Conservation (phyloP, 805 yeast species). For the Tetrapisispora nanseiensis region DNA sequence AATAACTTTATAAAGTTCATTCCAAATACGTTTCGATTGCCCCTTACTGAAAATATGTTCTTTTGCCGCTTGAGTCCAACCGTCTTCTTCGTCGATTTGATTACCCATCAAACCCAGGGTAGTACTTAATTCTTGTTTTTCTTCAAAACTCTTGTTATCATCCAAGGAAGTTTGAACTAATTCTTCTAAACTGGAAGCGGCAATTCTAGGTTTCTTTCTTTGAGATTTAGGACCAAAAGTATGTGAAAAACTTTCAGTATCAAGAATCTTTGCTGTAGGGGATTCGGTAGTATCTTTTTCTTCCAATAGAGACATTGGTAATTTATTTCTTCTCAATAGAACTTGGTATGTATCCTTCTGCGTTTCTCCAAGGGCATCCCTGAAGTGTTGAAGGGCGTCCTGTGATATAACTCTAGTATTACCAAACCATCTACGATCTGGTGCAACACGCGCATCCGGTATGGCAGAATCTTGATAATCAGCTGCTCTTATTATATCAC, state of each 20-base stretch:
- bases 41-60: slow-evolving; percentile 95
- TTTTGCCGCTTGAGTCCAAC: slow-evolving; percentile 81
- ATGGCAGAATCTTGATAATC: slow-evolving; percentile 76
- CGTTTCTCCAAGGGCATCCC: slow-evolving; percentile 87
- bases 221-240: slow-evolving; percentile 95
- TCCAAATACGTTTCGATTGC: slow-evolving; percentile 97
- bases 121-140: slow-evolving; percentile 63
- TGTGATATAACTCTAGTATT: slow-evolving; percentile 96
- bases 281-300: slow-evolving; percentile 72
- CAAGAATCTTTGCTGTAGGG: slow-evolving; percentile 72
- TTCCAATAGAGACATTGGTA: slow-evolving; percentile 90
- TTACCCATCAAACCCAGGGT: slow-evolving; percentile 78
- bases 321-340: slow-evolving; percentile 73
- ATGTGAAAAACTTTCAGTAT: slow-evolving; percentile 71
- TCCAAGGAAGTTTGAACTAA: slow-evolving; percentile 49
- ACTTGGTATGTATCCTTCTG: slow-evolving; percentile 79
- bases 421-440: slow-evolving; percentile 96
- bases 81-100: slow-evolving; percentile 45
- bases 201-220: slow-evolving; percentile 80
- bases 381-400: slow-evolving; percentile 86
- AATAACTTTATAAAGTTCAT: slow-evolving; percentile 90
- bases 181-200: slow-evolving; percentile 71
- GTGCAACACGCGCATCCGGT: slow-evolving; percentile 89
- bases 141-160: slow-evolving; percentile 54
- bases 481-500: slow-evolving; percentile 83